A percentile compares a stretch with the other conserved stretches of the same genome.
Conservation (phyloP, 202 grass and related monocot genomes). For the Cymbopogon flexuosus region DNA sequence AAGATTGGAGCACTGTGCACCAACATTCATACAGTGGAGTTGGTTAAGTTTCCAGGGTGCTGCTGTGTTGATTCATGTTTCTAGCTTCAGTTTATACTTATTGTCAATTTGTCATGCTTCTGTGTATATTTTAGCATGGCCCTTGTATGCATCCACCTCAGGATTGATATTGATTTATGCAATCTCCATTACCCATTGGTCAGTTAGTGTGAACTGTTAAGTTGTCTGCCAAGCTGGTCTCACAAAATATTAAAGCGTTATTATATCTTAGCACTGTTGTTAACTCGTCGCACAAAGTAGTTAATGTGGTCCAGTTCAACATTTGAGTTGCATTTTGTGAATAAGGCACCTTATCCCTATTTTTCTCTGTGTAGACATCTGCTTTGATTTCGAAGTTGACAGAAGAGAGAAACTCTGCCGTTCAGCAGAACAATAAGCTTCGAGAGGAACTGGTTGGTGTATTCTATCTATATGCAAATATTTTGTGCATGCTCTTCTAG, state of each 20-base stretch:
- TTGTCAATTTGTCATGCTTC: neutral
- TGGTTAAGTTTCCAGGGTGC: neutral
- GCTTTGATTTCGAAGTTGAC: constrained; percentile 60
- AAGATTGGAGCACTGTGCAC: neutral
- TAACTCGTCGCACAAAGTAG: neutral
- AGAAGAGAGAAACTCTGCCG: constrained; percentile 62
- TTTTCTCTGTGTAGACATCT: constrained; percentile 38
- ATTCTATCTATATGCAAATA: constrained; percentile 10
- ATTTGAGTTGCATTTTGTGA: constrained; percentile 5
- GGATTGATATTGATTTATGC: neutral
- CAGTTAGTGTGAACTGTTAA: neutral
- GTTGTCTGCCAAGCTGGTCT: constrained; percentile 4
- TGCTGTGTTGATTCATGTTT: neutral
- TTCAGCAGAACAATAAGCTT: constrained; percentile 76
- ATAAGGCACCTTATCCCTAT: neutral
- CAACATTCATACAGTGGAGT: neutral
- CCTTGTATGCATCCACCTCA: constrained; percentile 5
- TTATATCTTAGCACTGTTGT: neutral
- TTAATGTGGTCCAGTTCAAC: neutral
- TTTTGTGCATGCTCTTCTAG: neutral
- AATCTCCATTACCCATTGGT: constrained; percentile 22
- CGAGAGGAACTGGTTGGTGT: constrained; percentile 67
- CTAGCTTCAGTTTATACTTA: neutral
- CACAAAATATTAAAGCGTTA: neutral
- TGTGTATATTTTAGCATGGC: neutral